phyloP scores from a whole-genome alignment of 2,329 filamentous ascomycete genomes.

The Penicillium sp. region DNA sequence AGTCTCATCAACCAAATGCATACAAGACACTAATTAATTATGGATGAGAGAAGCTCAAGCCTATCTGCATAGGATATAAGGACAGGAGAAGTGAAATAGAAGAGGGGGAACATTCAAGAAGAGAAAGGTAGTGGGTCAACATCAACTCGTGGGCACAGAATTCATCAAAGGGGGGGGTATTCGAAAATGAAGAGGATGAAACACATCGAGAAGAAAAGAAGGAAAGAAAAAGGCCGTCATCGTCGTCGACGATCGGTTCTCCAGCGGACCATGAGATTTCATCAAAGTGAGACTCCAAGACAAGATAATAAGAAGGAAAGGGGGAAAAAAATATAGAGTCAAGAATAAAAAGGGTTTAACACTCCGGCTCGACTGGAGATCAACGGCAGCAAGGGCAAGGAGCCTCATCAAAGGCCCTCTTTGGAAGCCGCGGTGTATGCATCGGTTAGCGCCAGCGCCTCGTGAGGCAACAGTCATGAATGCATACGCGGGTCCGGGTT shows the following conservation, averaged over 20 bases:
- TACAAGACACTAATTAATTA: too few species aligned
- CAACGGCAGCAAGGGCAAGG: constrained; percentile 12
- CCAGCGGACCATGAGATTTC: constrained; percentile 17
- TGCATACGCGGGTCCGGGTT: neutral
- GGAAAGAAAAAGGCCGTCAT: constrained; percentile 16
- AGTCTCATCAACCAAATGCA: too few species aligned
- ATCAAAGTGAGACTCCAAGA: constrained; percentile 3
- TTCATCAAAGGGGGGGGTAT: constrained; percentile 9
- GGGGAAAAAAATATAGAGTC: constrained; percentile 11
- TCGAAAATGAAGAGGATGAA: constrained; percentile 18
- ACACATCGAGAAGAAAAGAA: constrained; percentile 2
- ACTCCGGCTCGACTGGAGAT: constrained; percentile 21
- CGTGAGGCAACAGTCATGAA: neutral
- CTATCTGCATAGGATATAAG: constrained; percentile 11
- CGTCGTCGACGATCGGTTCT: constrained; percentile 16
- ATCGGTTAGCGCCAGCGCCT: neutral
- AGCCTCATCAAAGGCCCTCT: constrained; percentile 1
- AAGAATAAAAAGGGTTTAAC: constrained; percentile 8
- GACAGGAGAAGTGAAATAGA: constrained; percentile 19
- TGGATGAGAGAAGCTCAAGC: too few species aligned
- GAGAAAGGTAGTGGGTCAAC: constrained; percentile 9
- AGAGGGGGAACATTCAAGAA: constrained; percentile 11
- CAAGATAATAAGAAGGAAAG: constrained; percentile 11
- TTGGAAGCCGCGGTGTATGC: neutral
- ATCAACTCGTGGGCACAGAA: too few species aligned